Base-by-base conservation (phyloP, 2,329 filamentous ascomycete species). In the Penicillium occitanis region DNA sequence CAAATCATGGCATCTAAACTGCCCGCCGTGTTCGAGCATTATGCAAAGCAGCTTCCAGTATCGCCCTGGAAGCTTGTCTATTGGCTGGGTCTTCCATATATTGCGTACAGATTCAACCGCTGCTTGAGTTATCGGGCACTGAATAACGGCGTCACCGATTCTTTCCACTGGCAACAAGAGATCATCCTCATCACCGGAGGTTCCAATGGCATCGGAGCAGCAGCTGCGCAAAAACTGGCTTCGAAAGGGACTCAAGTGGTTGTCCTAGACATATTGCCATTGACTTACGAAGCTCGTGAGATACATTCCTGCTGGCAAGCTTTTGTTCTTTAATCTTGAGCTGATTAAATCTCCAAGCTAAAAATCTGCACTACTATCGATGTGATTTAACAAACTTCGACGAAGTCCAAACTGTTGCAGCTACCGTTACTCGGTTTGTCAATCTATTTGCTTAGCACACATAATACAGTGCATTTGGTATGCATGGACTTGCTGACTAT, bases 231-330 rank as follows among this genome's bases (percentile, higher is more conserved):
- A 19, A 30, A 14, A 22, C 28, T 63, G 25, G 50, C 61, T 14
- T 42, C 50, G 0, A 53, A 17, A 8, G 61, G 61, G 14, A 63
- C 61, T 25, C 35, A 46, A 22, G 61, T 63, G 5, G 19, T 63
- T 28, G 61, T 63, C 10, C 28, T 63, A 13, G 61, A 63, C 25
- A 22, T 63, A 7, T 17, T 63, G 17, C 61, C 61, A 10, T 46
- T 63, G 50, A 63, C 50, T 17, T 63, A 57, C 44, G 61, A 63
- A 10, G 35, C 61, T 35, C 61, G 61, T 63, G 40, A 63, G 44
- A 63, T 28, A 28, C 5, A 8, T 10, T 11, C 35, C 13, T 19
- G 2, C 5, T n/a, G 6, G 22, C 17, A 33, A 28, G 40, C n/a
- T 19, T 60, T 28, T 46, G 8, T 2, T 19, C 37, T 7, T 19